Conservation (phyloP, 805 yeast species). For the Pichia californica region DNA sequence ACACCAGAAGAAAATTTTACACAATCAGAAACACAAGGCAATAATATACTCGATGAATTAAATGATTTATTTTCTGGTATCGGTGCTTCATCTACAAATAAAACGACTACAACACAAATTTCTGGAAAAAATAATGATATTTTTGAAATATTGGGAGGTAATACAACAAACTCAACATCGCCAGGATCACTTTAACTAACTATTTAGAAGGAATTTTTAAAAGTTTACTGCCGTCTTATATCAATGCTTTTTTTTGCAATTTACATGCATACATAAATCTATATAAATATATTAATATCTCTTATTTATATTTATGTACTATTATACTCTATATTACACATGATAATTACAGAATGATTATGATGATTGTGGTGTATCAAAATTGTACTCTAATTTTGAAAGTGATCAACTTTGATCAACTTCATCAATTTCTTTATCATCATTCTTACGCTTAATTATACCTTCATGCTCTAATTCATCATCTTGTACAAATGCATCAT, state of each 20-base stretch:
- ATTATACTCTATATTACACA: no score
- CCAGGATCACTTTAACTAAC: neutral
- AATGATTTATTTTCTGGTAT: conserved; percentile 56
- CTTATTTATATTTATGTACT: no score
- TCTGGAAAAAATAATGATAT: conserved; percentile 16
- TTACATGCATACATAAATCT: no score
- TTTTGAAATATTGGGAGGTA: conserved; percentile 8
- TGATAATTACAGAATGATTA: no score
- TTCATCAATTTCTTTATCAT: conserved; percentile 23
- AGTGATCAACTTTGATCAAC: conserved; percentile 9
- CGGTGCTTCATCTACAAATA: conserved; percentile 19
- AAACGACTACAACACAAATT: neutral
- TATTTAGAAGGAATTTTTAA: neutral
- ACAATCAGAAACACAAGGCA: conserved; percentile 18
- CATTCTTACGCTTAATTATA: conserved; percentile 13
- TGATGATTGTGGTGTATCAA: no score
- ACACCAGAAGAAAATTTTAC: conserved; percentile 14
- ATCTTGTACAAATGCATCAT: conserved; percentile 17
- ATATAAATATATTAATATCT: no score
- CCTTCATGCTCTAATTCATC: conserved; percentile 26
- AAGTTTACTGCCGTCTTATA: no score
- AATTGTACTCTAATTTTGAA: no score
- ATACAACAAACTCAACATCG: neutral
- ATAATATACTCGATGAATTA: conserved; percentile 59
- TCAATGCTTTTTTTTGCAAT: no score